Evolutionary conservation across 768 basidiomycete species (phyloP), one percentile per base, ranked within the genome.

Genomic region (Coprinellus micaceus): DNA sequence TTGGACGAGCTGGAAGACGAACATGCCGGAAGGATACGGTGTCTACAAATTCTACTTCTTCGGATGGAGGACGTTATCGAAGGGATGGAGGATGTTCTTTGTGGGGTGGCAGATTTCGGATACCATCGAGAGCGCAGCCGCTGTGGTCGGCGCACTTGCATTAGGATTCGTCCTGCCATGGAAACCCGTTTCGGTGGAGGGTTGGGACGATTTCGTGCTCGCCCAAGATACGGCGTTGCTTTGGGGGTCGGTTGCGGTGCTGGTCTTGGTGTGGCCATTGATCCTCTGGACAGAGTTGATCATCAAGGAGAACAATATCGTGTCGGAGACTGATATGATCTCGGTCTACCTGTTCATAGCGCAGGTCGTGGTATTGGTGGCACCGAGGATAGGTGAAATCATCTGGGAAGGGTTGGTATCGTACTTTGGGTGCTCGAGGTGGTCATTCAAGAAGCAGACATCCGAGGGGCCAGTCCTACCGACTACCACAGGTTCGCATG

Each of bases 1-100:
- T 6, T 60, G 59, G 59, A 46, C 39, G 19, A 60, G 59, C 43
- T 54, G 36, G 46, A 54, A 46, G 19, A 52, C 52, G 7, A 54
- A 53, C 40, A 22, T 60, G 37, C 26, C 59, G 7, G 56, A 60
- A 24, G 59, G 59, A 36, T 30, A 60, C 4, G 40, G 56, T 19
- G 30, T 60, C 25, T 60, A 54, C 50, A 28, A 51, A 11, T 60
- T 60, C 25, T 60, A 33, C 24, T 60, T 60, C 52, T 60, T 58
- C 30, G 59, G 59, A 19, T 60, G 56, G 56, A 28, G 59, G 13
- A 54, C 12, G 28, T 40, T 60, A 9, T 58, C 56, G 25, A 43
- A 43, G 2, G 56, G 47, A 21, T 60, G 59, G 59, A 43, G 47
- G 13, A 52, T 19, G 19, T 60, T 60, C 39, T 48, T 60, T 26